A percentile compares a stretch with the other conserved stretches of the same genome.
These are phyloP conservation scores for Aspergillus transmontanensis DNA, from an alignment of 2,329 filamentous ascomycete genomes.

Conservation along the genomic window DNA sequence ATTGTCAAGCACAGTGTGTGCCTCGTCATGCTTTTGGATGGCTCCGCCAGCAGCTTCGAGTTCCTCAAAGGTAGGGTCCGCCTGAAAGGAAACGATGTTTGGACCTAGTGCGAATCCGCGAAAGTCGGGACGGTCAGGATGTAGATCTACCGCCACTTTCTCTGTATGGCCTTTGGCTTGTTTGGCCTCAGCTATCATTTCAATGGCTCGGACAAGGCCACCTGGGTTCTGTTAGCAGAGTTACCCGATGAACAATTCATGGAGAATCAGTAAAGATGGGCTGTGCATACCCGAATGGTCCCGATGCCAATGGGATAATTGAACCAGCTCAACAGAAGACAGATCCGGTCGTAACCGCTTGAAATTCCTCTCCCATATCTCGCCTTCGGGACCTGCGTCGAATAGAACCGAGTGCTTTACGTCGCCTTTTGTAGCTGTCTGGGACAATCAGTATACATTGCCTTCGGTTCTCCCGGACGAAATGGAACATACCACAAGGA, in stretches of 20 bases:
- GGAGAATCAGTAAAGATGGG: not conserved
- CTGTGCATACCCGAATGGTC: conserved; percentile 55
- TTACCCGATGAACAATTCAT: not conserved
- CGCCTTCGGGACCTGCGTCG: conserved; percentile 57
- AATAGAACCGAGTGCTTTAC: conserved; percentile 54
- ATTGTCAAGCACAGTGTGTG: conserved; percentile 52
- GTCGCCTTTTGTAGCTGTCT: conserved; percentile 52
- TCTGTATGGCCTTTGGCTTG: conserved; percentile 21
- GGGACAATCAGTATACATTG: not conserved
- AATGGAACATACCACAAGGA: conserved; percentile 48
- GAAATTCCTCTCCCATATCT: conserved; percentile 54
- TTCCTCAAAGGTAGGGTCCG: conserved; percentile 55
- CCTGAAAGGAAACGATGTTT: conserved; percentile 52
- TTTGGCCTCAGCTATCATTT: conserved; percentile 50
- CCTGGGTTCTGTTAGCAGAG: conserved; percentile 29
- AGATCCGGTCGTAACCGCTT: conserved; percentile 48
- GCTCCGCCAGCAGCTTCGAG: conserved; percentile 47
- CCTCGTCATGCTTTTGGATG: conserved; percentile 41
- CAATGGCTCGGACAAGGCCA: conserved; percentile 54
- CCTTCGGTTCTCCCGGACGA: not conserved
- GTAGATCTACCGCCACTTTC: conserved; percentile 51
- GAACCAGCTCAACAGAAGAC: conserved; percentile 49
- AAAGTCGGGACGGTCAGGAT: conserved; percentile 55
- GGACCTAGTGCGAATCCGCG: conserved; percentile 49
- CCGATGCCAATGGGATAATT: conserved; percentile 59